Evolutionary conservation across 768 basidiomycete genomes (phyloP), one percentile per base, ranked within the genome.

Genomic region (Mycena vitilis): DNA sequence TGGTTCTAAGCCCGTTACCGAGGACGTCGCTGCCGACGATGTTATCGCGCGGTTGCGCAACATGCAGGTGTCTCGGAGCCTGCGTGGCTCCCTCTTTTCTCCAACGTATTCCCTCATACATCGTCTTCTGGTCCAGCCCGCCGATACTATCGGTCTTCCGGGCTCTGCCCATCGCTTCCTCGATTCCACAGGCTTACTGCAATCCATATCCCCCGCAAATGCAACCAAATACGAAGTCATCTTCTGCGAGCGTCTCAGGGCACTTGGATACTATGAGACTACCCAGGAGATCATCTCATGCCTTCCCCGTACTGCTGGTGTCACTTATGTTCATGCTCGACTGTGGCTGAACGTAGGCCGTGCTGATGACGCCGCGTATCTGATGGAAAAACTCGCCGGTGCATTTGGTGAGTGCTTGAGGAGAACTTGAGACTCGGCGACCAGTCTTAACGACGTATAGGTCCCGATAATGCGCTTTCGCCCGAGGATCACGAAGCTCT

Each of bases 241-340:
- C 51, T 90, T 95, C 73, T 93, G 91, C 73, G 89, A 95, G 69
- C 81, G 83, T 36, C 83, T 97, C 52, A 84, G 92, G 44, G 76
- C 81, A 2, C 80, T 92, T 60, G 91, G 90, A 18, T 90, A 91
- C 73, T 81, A 84, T 65, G 83, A 87, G 65, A 82, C 87, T 42
- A 84, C 92, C 2, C 79, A 85, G 57, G 90, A 92, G 68, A 81
- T 93, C 63, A 79, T 94, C 53, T 88, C 88, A 25, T 92, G 92
- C 88, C 85, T 96, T 34, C 95, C 95, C 13, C 82, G 90, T 54
- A 91, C 92, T 18, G 88, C 95, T 34, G 93, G 88, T 5, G 88
- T 89, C 56, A 85, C 86, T 37, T 97, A 94, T 77, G 87, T 96
- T 45, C 85, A 87, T 45, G 89, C 90, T 7, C 83, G 89, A 70